These are phyloP conservation scores for Aspergillus sergii DNA, from an alignment of 2,329 filamentous ascomycete species.

Conservation along the genomic window DNA sequence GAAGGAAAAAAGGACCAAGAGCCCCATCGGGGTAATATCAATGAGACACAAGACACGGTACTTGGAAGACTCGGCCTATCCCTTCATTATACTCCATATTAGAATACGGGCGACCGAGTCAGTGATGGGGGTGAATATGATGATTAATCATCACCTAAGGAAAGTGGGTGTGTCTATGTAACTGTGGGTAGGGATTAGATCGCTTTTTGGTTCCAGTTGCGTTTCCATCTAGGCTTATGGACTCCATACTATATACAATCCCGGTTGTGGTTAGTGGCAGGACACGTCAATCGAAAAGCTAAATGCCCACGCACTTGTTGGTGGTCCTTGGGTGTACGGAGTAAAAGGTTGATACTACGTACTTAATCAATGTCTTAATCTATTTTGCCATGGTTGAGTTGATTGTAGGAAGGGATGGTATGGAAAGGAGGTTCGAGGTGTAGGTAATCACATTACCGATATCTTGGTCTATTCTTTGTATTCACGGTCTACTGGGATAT, in stretches of 20 bases:
- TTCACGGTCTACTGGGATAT: too few relatives aligned
- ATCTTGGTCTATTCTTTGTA: too few relatives aligned
- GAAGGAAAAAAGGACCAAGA: not conserved
- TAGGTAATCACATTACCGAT: too few relatives aligned
- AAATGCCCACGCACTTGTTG: not conserved
- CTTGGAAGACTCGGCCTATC: not conserved
- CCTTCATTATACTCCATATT: not conserved
- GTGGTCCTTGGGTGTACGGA: too few relatives aligned
- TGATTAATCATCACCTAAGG: not conserved
- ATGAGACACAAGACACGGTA: not conserved
- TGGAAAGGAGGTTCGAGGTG: too few relatives aligned
- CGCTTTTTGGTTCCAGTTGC: too few relatives aligned
- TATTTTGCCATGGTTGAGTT: not conserved
- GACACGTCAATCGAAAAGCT: conserved; percentile 5
- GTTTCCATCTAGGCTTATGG: not conserved
- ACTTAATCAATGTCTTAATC: not conserved
- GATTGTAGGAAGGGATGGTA: too few relatives aligned
- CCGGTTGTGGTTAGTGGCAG: conserved; percentile 1
- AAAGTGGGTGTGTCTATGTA: too few relatives aligned
- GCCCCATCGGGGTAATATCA: conserved; percentile 1
- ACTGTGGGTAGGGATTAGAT: too few relatives aligned
- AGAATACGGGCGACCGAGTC: not conserved
- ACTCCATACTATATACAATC: not conserved
- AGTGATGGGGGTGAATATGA: not conserved
- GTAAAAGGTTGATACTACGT: too few relatives aligned